Conservation (phyloP, 257 asterid genomes). For the Misopates orontium region DNA sequence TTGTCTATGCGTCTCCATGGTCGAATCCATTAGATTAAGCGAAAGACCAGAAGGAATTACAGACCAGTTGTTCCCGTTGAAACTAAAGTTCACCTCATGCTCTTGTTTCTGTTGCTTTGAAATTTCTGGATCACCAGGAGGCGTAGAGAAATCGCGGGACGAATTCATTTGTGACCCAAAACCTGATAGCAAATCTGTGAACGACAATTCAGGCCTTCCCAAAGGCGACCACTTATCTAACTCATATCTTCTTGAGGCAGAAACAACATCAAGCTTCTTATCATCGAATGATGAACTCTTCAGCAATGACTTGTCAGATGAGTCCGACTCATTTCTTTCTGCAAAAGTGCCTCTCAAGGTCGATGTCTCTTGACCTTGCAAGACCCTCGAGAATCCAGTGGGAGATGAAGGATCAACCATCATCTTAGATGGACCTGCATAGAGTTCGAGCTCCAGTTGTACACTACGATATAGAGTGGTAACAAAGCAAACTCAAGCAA, state of each 20-base stretch:
- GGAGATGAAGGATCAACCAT: constrained; percentile 70
- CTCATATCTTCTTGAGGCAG: constrained; percentile 51
- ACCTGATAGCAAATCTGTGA: constrained; percentile 75
- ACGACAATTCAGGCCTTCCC: constrained; percentile 69
- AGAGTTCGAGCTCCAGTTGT: constrained; percentile 9
- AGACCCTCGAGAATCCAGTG: constrained; percentile 70
- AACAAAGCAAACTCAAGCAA: constrained; percentile 13
- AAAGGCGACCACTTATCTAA: constrained; percentile 60
- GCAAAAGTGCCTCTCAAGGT: constrained; percentile 68
- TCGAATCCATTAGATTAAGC: constrained; percentile 67
- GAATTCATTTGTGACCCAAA: constrained; percentile 59
- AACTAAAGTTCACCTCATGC: constrained; percentile 51
- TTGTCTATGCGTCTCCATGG: constrained; percentile 42
- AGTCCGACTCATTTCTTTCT: constrained; percentile 64
- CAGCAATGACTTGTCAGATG: constrained; percentile 55
- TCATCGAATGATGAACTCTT: constrained; percentile 61
- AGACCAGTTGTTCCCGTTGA: constrained; percentile 58
- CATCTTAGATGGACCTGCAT: constrained; percentile 67
- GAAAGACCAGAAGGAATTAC: constrained; percentile 56
- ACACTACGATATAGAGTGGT: constrained; percentile 20
- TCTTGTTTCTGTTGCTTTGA: constrained; percentile 46
- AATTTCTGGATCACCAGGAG: constrained; percentile 46
- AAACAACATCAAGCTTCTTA: constrained; percentile 46
- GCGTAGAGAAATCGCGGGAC: constrained; percentile 47
- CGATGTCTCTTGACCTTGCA: constrained; percentile 89